These are phyloP conservation scores for Ophioceras dolichostomum DNA, from an alignment of 2,329 filamentous ascomycete species.

Conservation along the genomic window DNA sequence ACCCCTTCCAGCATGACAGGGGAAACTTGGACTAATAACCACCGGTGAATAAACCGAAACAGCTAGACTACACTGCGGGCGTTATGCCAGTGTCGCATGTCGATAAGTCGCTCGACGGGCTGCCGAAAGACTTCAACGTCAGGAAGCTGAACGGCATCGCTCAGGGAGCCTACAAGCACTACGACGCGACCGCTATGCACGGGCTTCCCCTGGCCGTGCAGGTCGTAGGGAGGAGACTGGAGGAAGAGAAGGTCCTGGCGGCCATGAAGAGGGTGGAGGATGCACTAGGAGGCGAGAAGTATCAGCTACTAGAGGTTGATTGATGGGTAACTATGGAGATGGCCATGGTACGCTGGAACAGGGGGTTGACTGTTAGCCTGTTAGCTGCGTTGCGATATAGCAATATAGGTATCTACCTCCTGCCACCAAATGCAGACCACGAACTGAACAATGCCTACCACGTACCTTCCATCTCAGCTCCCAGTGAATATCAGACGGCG, in stretches of 20 bases:
- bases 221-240: slow-evolving; percentile 64
- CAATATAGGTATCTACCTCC: too few relatives aligned
- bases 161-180: slow-evolving; percentile 72
- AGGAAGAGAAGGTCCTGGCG: slow-evolving; percentile 79
- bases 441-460: too few relatives aligned
- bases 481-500: too few relatives aligned
- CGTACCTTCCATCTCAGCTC: too few relatives aligned
- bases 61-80: slow-evolving; percentile 78
- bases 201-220: slow-evolving; percentile 81
- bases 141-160: slow-evolving; percentile 67
- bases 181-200: slow-evolving; percentile 72
- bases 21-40: too few relatives aligned
- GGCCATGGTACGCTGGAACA: not conserved
- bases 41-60: too few relatives aligned
- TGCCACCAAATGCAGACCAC: too few relatives aligned
- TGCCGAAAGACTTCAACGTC: slow-evolving; percentile 48
- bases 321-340: not conserved
- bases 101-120: slow-evolving; percentile 52
- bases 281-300: slow-evolving; percentile 49
- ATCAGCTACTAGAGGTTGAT: slow-evolving; percentile 37
- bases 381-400: too few relatives aligned
- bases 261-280: slow-evolving; percentile 71
- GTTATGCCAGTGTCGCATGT: slow-evolving; percentile 81
- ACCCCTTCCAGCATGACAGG: too few relatives aligned
- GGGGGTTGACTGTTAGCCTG: too few relatives aligned